These are phyloP conservation scores for Arthrobotrys pseudoclavata DNA, from an alignment of 2,329 filamentous ascomycete species.

Conservation along the genomic window DNA sequence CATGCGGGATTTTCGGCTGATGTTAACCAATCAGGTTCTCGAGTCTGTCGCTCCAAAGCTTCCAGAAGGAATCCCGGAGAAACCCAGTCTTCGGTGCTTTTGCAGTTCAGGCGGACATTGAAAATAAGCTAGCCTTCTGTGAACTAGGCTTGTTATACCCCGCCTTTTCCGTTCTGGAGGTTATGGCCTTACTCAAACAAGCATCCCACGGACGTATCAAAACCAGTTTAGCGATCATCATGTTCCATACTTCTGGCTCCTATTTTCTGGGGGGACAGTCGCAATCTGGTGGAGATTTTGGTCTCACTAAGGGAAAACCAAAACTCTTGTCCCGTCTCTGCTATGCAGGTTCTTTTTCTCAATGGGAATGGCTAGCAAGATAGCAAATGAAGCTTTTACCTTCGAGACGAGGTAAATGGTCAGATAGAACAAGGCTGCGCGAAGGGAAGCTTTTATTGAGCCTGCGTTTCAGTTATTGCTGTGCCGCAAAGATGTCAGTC, in stretches of 20 bases:
- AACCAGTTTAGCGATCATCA: conserved; percentile 39
- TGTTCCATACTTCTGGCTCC: conserved; percentile 7
- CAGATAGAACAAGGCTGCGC: neutral
- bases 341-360: neutral
- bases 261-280: conserved; percentile 40
- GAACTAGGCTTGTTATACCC: conserved; percentile 45
- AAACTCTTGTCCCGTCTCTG: neutral
- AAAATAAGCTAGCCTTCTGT: conserved; percentile 6
- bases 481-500: conserved; percentile 22
- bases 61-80: conserved; percentile 58
- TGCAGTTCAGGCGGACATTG: conserved; percentile 6
- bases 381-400: neutral
- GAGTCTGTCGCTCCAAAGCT: conserved; percentile 35
- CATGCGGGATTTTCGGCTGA: conserved; percentile 60
- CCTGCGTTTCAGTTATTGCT: conserved; percentile 57
- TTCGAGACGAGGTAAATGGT: neutral
- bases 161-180: conserved; percentile 39
- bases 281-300: conserved; percentile 36
- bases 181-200: conserved; percentile 27
- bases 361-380: neutral
- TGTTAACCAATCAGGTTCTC: conserved; percentile 40
- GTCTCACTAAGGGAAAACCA: neutral
- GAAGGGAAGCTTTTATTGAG: conserved; percentile 43
- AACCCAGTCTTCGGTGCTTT: conserved; percentile 30
- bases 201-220: conserved; percentile 9